Base-by-base conservation (phyloP, 2,329 filamentous ascomycete genomes). In the Fonsecaea pugnacius region DNA sequence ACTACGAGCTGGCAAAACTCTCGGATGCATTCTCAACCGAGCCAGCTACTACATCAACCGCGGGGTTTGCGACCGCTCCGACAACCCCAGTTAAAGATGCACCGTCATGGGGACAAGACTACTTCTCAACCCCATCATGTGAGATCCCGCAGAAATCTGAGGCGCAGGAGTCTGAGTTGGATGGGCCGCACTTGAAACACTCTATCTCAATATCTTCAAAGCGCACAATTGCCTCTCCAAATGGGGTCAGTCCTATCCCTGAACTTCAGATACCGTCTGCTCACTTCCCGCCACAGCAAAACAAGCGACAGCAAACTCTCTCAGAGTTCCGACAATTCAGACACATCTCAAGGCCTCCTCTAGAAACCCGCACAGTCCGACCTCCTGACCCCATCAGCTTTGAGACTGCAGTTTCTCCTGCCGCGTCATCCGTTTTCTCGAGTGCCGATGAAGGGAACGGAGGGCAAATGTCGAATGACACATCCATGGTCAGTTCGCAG, bases 1-100 rank as follows among this genome's bases (percentile, higher is more conserved):
- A 78, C 53, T 67, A 58, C 21, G 36, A 62, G 50, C 60, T 70
- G 5, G 60, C 65, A 7, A 57, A 46, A 9, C 40, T 74, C 7
- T 75, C 75, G 51, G 56, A 78, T 33, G 51, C 72, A 5, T 71
- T 62, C 14, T 67, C 58, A 16, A 58, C 43, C 46, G 38, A 52
- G 24, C 21, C 38, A 33, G 48, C 27, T 6, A 9, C 9, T 16
- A 36, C 33, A 5, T 51, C 54, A n/a, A n/a, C n/a, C 14, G 53
- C 30, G 4, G n/a, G 27, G 12, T 53, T 53, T 21, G 16, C 16
- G 18, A 53, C 51, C 2, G 50, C 58, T n/a, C 48, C 58, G 3
- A 43, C 50, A 43, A 43, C 38, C 30, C 58, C 46, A n/a, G 43
- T 30, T 24, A 59, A 30, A 24, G 27, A 36, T 14, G 18, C 14